These are phyloP conservation scores for Apiospora hydei DNA, from an alignment of 2,329 filamentous ascomycete genomes.

Conservation along the genomic window DNA sequence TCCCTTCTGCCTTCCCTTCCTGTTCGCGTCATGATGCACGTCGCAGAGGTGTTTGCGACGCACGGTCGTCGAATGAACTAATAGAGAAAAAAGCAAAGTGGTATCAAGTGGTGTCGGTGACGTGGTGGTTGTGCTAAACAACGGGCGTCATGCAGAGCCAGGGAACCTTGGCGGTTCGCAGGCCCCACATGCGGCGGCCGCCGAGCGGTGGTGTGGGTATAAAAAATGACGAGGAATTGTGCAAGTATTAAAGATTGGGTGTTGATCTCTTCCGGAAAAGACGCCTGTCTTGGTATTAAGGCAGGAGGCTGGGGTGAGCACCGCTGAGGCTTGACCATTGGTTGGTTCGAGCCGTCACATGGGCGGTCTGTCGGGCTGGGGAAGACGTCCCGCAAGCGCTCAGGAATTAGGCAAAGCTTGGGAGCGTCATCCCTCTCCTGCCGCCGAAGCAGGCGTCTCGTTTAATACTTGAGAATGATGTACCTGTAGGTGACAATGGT, in stretches of 20 bases:
- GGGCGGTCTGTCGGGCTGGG: conserved; percentile 10
- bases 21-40: not conserved
- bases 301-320: not conserved
- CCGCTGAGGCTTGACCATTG: not conserved
- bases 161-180: not conserved
- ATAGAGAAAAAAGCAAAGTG: conserved; percentile 10
- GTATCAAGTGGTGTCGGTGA: conserved; percentile 19
- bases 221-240: conserved; percentile 16
- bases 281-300: conserved; percentile 17
- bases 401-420: not conserved
- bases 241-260: conserved; percentile 7
- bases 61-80: conserved; percentile 8
- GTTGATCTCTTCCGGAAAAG: conserved; percentile 5
- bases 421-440: conserved; percentile 13
- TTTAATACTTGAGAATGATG: conserved; percentile 80
- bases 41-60: conserved; percentile 1
- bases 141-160: conserved; percentile 7
- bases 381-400: not conserved
- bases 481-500: conserved; percentile 54
- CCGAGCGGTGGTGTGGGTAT: conserved; percentile 19
- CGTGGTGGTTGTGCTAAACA: conserved; percentile 7
- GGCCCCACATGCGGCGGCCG: conserved; percentile 9
- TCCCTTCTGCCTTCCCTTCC: not conserved
- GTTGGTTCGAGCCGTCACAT: conserved; percentile 1
- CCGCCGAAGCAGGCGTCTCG: conserved; percentile 16